Conservation (phyloP, 768 basidiomycete genomes). For the Podaxis carcinomalis region DNA sequence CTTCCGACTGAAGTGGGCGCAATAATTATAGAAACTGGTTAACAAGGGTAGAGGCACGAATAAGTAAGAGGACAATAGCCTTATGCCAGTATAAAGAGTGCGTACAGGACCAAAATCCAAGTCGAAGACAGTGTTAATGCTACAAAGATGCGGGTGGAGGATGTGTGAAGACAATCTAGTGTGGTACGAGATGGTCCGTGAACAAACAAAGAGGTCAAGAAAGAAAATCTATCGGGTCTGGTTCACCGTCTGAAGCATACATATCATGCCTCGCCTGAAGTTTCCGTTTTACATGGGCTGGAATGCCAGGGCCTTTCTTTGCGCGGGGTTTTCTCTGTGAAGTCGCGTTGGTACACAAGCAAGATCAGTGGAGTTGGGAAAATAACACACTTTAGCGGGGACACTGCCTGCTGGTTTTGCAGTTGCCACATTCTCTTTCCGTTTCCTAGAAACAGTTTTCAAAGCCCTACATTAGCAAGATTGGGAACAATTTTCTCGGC, state of each 20-base stretch:
- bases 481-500: not conserved
- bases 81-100: not conserved
- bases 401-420: not conserved
- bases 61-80: no score
- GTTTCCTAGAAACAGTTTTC: constrained; percentile 20
- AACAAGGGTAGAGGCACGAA: no score
- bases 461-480: not conserved
- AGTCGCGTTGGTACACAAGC: not conserved
- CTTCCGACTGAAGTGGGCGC: not conserved
- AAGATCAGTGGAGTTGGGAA: not conserved
- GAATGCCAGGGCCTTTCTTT: not conserved
- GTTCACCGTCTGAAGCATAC: constrained; percentile 27
- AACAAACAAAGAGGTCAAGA: constrained; percentile 23
- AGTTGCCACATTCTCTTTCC: constrained; percentile 29
- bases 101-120: not conserved
- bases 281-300: not conserved
- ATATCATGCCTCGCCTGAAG: not conserved
- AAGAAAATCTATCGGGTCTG: constrained; percentile 44
- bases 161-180: no score
- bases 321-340: not conserved
- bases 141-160: not conserved
- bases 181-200: not conserved
- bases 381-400: not conserved
- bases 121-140: not conserved
- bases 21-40: no score